Evolutionary conservation across 306 rosid genomes (phyloP).

Genomic region (Psophocarpus tetragonolobus): DNA sequence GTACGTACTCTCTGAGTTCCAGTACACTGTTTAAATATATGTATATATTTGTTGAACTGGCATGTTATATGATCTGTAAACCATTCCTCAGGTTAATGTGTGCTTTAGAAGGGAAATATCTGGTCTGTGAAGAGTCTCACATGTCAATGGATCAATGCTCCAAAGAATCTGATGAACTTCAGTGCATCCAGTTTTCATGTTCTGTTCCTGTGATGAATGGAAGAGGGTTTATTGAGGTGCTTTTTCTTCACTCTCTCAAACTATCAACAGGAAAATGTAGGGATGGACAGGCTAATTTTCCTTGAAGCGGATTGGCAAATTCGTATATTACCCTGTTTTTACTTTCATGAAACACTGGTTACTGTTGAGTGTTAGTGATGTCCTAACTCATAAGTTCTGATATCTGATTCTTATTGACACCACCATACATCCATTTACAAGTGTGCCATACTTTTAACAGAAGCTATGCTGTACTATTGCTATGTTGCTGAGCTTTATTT

Average conservation of each 20-base stretch:
- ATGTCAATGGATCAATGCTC: conserved; percentile 48
- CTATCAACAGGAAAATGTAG: conserved; percentile 9
- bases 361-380: conserved; percentile 9
- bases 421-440: conserved; percentile 10
- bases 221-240: conserved; percentile 91
- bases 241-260: conserved; percentile 21
- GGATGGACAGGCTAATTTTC: conserved; percentile 18
- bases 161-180: conserved; percentile 58
- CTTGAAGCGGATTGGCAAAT: conserved; percentile 20
- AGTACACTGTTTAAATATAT: background rate
- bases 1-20: conserved; percentile 3
- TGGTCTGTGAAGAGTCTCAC: conserved; percentile 54
- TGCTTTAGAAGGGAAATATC: conserved; percentile 82
- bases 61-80: conserved; percentile 38
- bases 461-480: conserved; percentile 11
- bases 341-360: conserved; percentile 4
- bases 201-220: conserved; percentile 67
- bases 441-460: conserved; percentile 18
- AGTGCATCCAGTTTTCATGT: conserved; percentile 68
- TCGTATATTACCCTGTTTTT: conserved; percentile 9
- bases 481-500: conserved; percentile 29
- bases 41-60: background rate
- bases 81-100: conserved; percentile 60
- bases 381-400: conserved; percentile 10
- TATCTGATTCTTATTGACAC: background rate